phyloP scores from a whole-genome alignment of 2,329 filamentous ascomycete species.

The Trichoderma oligosporum region DNA sequence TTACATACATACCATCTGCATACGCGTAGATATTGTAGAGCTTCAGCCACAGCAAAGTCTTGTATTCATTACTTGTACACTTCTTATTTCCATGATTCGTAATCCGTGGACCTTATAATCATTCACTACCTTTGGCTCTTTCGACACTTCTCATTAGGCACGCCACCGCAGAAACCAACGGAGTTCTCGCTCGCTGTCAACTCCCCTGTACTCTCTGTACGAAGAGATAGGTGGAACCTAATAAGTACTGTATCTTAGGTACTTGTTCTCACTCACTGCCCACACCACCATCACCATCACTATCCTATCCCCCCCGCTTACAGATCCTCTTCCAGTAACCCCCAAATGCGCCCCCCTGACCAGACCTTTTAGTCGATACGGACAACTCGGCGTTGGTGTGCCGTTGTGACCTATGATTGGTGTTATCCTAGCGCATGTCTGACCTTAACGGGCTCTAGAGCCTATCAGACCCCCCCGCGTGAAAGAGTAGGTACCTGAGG shows the following conservation, averaged over 20 bases:
- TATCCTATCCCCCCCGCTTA: not conserved
- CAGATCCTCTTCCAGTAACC: not conserved
- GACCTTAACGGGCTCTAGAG: not conserved
- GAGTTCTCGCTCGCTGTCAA: not conserved
- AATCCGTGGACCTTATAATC: no score
- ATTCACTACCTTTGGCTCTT: not conserved
- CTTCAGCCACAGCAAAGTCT: constrained; percentile 12
- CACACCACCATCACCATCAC: constrained; percentile 12
- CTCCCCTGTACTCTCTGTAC: not conserved
- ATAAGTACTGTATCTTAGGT: no score
- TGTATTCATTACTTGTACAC: not conserved
- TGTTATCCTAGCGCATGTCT: constrained; percentile 5
- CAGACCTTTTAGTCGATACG: constrained; percentile 5
- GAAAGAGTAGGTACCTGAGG: not conserved
- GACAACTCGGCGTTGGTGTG: constrained; percentile 16
- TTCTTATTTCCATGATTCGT: no score
- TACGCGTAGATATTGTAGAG: not conserved
- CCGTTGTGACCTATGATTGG: not conserved
- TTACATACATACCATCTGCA: not conserved
- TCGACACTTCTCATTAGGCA: not conserved
- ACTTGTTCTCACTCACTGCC: not conserved
- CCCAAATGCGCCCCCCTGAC: not conserved
- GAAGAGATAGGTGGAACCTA: no score
- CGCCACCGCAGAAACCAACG: not conserved
- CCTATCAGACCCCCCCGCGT: constrained; percentile 6